Evolutionary conservation across 2,329 filamentous ascomycete genomes (phyloP).

Genomic region (Didymella glomerata): DNA sequence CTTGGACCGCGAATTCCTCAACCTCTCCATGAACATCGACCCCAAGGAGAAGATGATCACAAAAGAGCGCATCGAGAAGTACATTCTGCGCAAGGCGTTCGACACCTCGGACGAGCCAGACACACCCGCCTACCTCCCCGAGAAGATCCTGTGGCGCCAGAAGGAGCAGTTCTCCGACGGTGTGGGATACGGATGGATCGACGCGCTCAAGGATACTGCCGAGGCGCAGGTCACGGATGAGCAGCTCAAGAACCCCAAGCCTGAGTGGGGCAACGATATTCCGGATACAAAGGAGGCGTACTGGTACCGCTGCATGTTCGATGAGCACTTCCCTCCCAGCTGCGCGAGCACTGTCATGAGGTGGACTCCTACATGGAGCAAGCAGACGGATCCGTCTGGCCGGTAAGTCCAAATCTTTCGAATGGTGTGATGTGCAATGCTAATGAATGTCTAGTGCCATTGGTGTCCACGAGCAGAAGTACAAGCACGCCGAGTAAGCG

Average conservation of each 20-base stretch:
- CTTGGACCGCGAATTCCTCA: conserved; percentile 96
- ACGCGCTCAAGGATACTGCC: conserved; percentile 93
- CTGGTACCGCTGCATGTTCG: conserved; percentile 99
- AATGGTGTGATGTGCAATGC: not conserved
- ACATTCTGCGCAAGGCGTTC: conserved; percentile 97
- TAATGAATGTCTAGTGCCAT: conserved; percentile 39
- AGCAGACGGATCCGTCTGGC: conserved; percentile 94
- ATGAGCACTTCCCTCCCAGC: conserved; percentile 94
- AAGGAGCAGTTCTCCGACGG: conserved; percentile 99
- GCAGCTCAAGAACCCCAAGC: conserved; percentile 98
- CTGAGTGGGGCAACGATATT: conserved; percentile 91
- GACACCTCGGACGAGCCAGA: conserved; percentile 88
- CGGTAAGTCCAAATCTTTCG: conserved; percentile 62
- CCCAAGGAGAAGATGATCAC: conserved; percentile 88
- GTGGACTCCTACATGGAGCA: conserved; percentile 97
- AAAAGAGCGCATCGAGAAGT: conserved; percentile 90
- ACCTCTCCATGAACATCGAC: conserved; percentile 91
- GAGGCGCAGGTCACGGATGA: conserved; percentile 91
- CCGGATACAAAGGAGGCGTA: conserved; percentile 97
- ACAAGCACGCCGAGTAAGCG: conserved; percentile 35
- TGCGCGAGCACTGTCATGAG: conserved; percentile 94
- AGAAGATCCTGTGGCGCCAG: conserved; percentile 95
- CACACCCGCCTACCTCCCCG: conserved; percentile 85
- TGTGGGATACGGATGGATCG: conserved; percentile 99
- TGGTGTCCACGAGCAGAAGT: conserved; percentile 47